These are phyloP conservation scores for Pichia sp. DNA, from an alignment of 1,139 yeast species.

Conservation along the genomic window DNA sequence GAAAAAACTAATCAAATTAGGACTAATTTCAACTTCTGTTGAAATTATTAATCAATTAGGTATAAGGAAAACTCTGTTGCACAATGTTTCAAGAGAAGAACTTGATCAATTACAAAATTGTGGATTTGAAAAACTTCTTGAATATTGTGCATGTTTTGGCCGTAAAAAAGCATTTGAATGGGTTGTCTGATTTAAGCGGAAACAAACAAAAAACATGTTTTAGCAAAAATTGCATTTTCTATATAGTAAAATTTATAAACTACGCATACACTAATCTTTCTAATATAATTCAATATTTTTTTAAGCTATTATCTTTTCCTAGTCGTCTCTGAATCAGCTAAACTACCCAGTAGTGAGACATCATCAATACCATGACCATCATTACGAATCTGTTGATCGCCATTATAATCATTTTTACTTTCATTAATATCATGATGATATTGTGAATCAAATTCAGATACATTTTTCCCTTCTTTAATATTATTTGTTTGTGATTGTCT, in stretches of 20 bases:
- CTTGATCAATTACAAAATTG: conserved; percentile 17
- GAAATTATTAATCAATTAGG: conserved; percentile 39
- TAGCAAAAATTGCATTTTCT: too few species aligned
- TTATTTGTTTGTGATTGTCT: not conserved
- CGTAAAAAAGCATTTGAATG: conserved; percentile 21
- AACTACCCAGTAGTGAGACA: conserved; percentile 2
- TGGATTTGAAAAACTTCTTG: conserved; percentile 22
- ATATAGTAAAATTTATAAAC: not conserved
- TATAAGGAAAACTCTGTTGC: conserved; percentile 14
- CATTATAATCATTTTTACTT: not conserved
- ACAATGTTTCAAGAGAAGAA: conserved; percentile 13
- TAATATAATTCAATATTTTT: not conserved
- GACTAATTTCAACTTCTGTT: conserved; percentile 54
- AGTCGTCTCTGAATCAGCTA: not conserved
- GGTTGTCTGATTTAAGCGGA: conserved; percentile 9
- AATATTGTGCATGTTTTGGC: conserved; percentile 20
- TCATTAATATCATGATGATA: not conserved
- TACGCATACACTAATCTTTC: not conserved
- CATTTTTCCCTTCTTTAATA: too few species aligned
- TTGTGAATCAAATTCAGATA: not conserved
- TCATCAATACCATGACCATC: not conserved
- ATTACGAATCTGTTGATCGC: not conserved
- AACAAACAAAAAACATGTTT: too few species aligned
- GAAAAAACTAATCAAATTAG: conserved; percentile 36
- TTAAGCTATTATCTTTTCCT: not conserved